Evolutionary conservation across 495 filamentous ascomycete species (phyloP).

Genomic region (Penicillium odoratum): DNA sequence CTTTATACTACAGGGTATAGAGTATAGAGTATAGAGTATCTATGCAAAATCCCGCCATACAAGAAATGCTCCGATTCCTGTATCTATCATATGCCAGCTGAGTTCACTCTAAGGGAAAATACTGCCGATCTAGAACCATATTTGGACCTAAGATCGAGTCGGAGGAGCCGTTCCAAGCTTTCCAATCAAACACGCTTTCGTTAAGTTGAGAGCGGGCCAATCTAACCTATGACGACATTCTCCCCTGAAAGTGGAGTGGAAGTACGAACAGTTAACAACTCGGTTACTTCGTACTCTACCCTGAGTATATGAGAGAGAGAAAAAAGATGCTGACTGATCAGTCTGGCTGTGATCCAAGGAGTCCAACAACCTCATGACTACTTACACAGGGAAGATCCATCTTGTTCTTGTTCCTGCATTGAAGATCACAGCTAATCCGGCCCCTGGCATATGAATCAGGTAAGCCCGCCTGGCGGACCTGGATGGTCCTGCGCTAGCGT

Average conservation of each 20-base stretch:
- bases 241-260: constrained; percentile 11
- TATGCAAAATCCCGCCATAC: too few species aligned
- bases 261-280: too few species aligned
- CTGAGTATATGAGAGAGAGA: neutral
- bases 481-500: constrained; percentile 12
- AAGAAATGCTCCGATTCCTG: too few species aligned
- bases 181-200: constrained; percentile 5
- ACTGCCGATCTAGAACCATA: constrained; percentile 21
- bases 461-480: constrained; percentile 5
- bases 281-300: too few species aligned
- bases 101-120: constrained; percentile 6
- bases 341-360: neutral
- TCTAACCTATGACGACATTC: constrained; percentile 22
- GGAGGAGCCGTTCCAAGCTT: constrained; percentile 16
- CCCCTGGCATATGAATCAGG: constrained; percentile 17
- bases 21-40: neutral
- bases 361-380: too few species aligned
- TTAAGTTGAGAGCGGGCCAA: constrained; percentile 12
- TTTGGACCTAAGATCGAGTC: constrained; percentile 16
- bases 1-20: neutral
- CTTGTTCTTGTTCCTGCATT: neutral
- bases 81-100: too few species aligned
- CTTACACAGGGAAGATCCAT: too few species aligned
- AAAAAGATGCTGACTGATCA: neutral
- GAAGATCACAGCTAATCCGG: constrained; percentile 15